Percentiles rank a stretch among this genome's conserved stretches.
Evolutionary conservation across 2,329 filamentous ascomycete species (phyloP).

Genomic region (Rhinocladiella mackenziei): DNA sequence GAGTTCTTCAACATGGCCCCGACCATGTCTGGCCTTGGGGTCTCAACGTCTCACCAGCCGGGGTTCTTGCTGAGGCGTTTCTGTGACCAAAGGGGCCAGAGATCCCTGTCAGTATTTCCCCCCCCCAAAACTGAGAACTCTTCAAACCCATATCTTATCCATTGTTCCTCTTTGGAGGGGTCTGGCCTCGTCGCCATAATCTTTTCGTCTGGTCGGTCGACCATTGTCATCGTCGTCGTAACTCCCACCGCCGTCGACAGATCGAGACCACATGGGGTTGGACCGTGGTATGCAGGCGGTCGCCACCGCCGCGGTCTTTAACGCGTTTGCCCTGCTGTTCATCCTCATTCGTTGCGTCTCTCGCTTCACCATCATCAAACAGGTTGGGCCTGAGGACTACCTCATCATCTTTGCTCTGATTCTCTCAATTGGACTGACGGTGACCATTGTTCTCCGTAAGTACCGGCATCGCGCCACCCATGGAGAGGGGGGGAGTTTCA

Average conservation of each 20-base stretch:
- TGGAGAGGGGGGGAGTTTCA: too few relatives aligned
- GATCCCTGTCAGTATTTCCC: too few relatives aligned
- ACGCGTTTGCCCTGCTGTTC: conserved; percentile 15
- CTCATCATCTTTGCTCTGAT: conserved; percentile 18
- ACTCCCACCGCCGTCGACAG: not conserved
- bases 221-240: not conserved
- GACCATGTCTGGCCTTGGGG: too few relatives aligned
- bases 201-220: not conserved
- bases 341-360: conserved; percentile 19
- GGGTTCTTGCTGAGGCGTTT: not conserved
- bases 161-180: not conserved
- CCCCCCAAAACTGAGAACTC: not conserved
- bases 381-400: conserved; percentile 18
- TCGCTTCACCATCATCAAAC: conserved; percentile 15
- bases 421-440: conserved; percentile 15
- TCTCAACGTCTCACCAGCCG: not conserved
- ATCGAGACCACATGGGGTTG: conserved; percentile 10
- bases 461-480: too few relatives aligned
- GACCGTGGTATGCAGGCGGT: conserved; percentile 22
- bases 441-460: conserved; percentile 18
- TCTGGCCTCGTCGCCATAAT: not conserved
- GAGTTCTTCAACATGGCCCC: too few relatives aligned
- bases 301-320: conserved; percentile 19
- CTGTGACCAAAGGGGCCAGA: not conserved
- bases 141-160: not conserved